A percentile compares a stretch with the other conserved stretches of the same genome.
Evolutionary conservation across 306 rosid species (phyloP).

Genomic region (Lithocarpus polystachyus): DNA sequence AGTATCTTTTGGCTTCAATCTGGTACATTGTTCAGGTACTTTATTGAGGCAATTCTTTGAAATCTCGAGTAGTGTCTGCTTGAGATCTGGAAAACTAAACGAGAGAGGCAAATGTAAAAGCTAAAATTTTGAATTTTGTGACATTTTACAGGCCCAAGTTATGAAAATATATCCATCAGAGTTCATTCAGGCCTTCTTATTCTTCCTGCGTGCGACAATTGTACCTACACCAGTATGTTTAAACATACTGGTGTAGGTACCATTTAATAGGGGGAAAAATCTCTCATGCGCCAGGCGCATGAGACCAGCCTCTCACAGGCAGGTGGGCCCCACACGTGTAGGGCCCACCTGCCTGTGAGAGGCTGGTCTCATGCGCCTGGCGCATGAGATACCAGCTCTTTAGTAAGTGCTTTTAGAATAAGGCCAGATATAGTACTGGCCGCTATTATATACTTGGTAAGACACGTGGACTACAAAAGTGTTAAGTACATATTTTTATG

Average conservation of each 20-base stretch:
- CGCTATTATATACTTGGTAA: slow-evolving; percentile 18
- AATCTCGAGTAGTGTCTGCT: neutral
- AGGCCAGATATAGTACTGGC: slow-evolving; percentile 8
- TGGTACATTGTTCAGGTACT: slow-evolving; percentile 52
- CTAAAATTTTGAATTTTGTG: neutral
- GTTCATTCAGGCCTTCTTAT: slow-evolving; percentile 18
- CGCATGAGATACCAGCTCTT: no score
- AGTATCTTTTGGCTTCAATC: slow-evolving; percentile 26
- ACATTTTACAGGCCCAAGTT: slow-evolving; percentile 16
- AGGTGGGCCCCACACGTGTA: no score
- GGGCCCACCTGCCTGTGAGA: no score
- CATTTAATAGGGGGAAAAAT: no score
- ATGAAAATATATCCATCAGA: slow-evolving; percentile 28
- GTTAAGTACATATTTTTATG: no score
- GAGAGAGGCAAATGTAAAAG: neutral
- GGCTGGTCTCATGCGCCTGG: no score
- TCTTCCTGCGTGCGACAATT: slow-evolving; percentile 3
- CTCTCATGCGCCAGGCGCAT: no score
- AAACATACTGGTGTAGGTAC: no score
- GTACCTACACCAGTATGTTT: slow-evolving; percentile 19
- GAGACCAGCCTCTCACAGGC: no score
- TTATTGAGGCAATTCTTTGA: neutral
- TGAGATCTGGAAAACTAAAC: neutral
- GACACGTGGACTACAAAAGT: neutral
- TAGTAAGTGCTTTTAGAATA: slow-evolving; percentile 21